phyloP scores from a whole-genome alignment of 1,284 basidiomycete genomes.

The Phellinidium pouzarii region DNA sequence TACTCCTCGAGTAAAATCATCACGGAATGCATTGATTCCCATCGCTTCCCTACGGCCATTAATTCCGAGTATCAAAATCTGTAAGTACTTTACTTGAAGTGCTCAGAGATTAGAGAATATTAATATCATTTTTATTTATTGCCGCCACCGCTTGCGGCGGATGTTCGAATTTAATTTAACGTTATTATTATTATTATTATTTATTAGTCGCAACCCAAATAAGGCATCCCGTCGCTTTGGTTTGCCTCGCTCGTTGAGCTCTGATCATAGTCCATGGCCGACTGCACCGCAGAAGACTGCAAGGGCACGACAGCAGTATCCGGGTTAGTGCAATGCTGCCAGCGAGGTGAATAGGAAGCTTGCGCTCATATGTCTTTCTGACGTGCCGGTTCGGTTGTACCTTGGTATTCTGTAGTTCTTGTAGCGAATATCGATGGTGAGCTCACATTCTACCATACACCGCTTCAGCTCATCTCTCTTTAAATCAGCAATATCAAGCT shows the following conservation, averaged over 20 bases:
- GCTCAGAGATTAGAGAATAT: too few species aligned
- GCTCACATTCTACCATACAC: neutral
- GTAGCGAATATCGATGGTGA: slow-evolving; percentile 17
- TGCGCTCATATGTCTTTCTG: neutral
- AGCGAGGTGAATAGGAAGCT: slow-evolving; percentile 32
- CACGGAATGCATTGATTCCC: neutral
- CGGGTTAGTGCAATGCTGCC: slow-evolving; percentile 34
- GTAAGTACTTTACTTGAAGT: too few species aligned
- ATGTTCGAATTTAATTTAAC: too few species aligned
- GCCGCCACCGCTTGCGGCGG: too few species aligned
- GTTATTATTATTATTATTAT: too few species aligned
- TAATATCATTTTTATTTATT: too few species aligned
- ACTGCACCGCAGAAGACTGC: neutral
- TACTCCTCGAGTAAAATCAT: neutral
- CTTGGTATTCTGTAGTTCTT: slow-evolving; percentile 9
- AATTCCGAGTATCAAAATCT: too few species aligned
- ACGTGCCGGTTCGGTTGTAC: slow-evolving; percentile 5
- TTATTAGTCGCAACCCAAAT: too few species aligned
- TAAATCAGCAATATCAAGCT: slow-evolving; percentile 39
- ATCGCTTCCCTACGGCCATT: neutral
- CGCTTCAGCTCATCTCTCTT: neutral
- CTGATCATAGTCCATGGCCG: neutral
- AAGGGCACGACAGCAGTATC: slow-evolving; percentile 28
- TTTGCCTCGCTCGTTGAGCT: neutral
- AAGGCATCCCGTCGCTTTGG: neutral